phyloP scores from a whole-genome alignment of 2,329 filamentous ascomycete genomes.

The Pseudopithomyces maydicus region DNA sequence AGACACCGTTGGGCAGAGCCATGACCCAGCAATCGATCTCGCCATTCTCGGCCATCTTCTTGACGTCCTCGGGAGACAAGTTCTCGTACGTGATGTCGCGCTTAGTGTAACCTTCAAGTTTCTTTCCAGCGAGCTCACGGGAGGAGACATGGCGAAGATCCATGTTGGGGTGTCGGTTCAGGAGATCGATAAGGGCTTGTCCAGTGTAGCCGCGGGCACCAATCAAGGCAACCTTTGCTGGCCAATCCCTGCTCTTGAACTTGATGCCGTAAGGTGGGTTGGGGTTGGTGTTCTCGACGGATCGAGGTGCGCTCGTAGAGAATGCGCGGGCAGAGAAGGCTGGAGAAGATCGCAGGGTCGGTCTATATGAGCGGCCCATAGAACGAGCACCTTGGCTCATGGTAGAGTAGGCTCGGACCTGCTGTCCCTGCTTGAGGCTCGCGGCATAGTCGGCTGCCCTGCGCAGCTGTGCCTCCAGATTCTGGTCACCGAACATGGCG shows the following conservation, averaged over 20 bases:
- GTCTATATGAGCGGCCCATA: conserved; percentile 31
- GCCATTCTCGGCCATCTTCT: conserved; percentile 79
- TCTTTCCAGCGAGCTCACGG: conserved; percentile 85
- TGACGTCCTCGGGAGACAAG: conserved; percentile 82
- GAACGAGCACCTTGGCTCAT: conserved; percentile 53
- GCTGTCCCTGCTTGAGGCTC: conserved; percentile 63
- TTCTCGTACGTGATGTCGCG: conserved; percentile 92
- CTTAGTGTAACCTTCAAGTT: conserved; percentile 89
- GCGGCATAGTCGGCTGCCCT: conserved; percentile 74
- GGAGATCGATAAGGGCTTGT: conserved; percentile 82
- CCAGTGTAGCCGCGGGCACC: conserved; percentile 94
- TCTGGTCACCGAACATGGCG: conserved; percentile 86
- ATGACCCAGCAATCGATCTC: conserved; percentile 97
- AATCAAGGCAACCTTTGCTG: conserved; percentile 83
- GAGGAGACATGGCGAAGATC: conserved; percentile 92
- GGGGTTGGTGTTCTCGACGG: conserved; percentile 69
- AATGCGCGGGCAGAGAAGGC: conserved; percentile 56
- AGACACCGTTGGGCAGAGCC: conserved; percentile 94
- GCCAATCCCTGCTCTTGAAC: conserved; percentile 80
- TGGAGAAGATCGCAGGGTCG: conserved; percentile 25
- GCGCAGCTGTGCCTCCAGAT: conserved; percentile 83
- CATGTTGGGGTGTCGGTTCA: conserved; percentile 88
- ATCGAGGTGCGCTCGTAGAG: conserved; percentile 55
- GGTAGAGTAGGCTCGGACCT: conserved; percentile 69
- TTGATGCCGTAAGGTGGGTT: conserved; percentile 89